Evolutionary conservation across 441 rosid genomes (phyloP).

Genomic region (Flueggea neowawraea): DNA sequence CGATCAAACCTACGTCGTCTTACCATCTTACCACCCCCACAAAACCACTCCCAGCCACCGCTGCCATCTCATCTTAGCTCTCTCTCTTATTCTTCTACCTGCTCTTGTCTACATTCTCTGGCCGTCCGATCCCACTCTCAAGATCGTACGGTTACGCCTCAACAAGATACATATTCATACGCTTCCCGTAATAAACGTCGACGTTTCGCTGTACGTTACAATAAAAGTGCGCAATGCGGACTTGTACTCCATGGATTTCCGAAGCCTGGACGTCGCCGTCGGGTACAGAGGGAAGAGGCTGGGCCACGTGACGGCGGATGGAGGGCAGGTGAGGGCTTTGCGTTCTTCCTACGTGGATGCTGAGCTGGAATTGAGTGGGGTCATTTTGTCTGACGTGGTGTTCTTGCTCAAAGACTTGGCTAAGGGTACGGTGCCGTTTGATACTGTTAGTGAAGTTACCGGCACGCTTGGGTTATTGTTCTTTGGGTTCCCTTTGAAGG

Average conservation of each 20-base stretch:
- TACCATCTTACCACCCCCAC: conserved; percentile 11
- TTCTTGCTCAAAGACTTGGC: conserved; percentile 66
- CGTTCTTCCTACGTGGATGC: conserved; percentile 63
- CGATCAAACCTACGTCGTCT: conserved; percentile 27
- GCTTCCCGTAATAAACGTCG: conserved; percentile 43
- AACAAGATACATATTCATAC: conserved; percentile 48
- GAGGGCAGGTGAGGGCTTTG: conserved; percentile 55
- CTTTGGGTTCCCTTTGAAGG: conserved; percentile 63
- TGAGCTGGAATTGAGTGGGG: conserved; percentile 57
- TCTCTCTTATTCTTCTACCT: conserved; percentile 40
- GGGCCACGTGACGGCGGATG: conserved; percentile 51
- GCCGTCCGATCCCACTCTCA: conserved; percentile 66
- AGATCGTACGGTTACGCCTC: conserved; percentile 51
- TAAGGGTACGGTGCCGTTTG: conserved; percentile 63
- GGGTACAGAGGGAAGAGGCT: conserved; percentile 72
- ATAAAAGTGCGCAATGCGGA: conserved; percentile 60
- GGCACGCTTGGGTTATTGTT: conserved; percentile 59
- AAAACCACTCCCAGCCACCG: not conserved
- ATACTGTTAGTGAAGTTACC: conserved; percentile 43
- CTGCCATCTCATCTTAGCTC: conserved; percentile 8
- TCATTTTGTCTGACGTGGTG: conserved; percentile 59
- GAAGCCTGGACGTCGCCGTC: conserved; percentile 45
- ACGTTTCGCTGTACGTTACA: conserved; percentile 52
- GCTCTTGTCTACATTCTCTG: conserved; percentile 43
- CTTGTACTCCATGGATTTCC: conserved; percentile 56